These are phyloP conservation scores for Delphinella strobiligena DNA, from an alignment of 2,329 filamentous ascomycete species.

Conservation along the genomic window DNA sequence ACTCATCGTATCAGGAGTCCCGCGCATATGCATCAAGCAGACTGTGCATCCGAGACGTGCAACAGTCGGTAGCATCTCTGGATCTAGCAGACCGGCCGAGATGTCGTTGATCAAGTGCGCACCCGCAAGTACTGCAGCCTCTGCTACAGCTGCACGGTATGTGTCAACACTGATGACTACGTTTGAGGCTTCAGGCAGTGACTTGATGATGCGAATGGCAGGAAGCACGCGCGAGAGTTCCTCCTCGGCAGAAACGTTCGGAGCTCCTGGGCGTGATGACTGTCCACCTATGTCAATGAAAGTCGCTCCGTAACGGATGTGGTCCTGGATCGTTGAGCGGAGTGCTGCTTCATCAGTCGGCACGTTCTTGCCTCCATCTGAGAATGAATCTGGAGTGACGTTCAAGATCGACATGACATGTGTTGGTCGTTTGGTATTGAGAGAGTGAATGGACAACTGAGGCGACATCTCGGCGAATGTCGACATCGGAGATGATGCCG, in stretches of 20 bases:
- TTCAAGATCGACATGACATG: conserved; percentile 91
- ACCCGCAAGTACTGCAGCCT: conserved; percentile 61
- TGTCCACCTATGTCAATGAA: conserved; percentile 92
- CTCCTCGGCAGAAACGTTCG: conserved; percentile 56
- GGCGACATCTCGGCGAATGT: conserved; percentile 28
- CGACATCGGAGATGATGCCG: conserved; percentile 17
- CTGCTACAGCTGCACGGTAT: conserved; percentile 74
- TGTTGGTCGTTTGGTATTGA: conserved; percentile 47
- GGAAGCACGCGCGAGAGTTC: conserved; percentile 71
- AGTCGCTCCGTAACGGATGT: conserved; percentile 59
- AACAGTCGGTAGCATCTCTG: conserved; percentile 69
- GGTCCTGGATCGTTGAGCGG: conserved; percentile 43
- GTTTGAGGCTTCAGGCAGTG: conserved; percentile 47
- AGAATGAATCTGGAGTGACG: conserved; percentile 92
- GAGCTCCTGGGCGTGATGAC: conserved; percentile 70
- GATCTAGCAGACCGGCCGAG: conserved; percentile 68
- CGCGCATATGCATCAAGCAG: conserved; percentile 87
- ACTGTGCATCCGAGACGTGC: conserved; percentile 69
- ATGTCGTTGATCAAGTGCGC: conserved; percentile 95
- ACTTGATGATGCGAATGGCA: conserved; percentile 61
- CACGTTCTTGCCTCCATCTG: conserved; percentile 64
- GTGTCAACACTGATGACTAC: conserved; percentile 85
- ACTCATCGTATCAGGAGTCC: conserved; percentile 72
- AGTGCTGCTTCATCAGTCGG: conserved; percentile 37
- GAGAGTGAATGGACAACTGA: conserved; percentile 44